Percentiles rank a stretch among this genome's conserved stretches.
Evolutionary conservation across 1,139 yeast species (phyloP).

Genomic region (Debaryomycetaceae sp.): DNA sequence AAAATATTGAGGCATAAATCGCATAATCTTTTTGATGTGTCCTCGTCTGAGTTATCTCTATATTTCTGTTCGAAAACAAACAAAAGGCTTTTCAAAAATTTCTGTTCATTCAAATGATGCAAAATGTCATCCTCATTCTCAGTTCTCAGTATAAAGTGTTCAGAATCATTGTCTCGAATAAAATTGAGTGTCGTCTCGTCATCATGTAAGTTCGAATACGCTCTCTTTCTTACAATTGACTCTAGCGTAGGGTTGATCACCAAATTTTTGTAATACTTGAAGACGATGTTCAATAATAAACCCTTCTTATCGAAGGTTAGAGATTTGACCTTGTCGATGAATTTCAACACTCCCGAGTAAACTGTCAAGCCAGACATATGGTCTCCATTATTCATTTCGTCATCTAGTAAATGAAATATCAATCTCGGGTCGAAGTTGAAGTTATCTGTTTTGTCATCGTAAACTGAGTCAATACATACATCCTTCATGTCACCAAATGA

Average conservation of each 20-base stretch:
- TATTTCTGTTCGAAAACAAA: neutral
- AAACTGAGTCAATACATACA: neutral
- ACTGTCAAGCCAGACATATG: neutral
- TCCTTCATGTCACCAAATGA: neutral
- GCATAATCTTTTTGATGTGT: neutral
- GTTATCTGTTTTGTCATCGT: neutral
- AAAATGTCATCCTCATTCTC: neutral
- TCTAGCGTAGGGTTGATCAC: neutral
- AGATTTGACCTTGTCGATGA: neutral
- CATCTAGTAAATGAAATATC: neutral
- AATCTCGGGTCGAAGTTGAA: neutral
- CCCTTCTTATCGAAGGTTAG: neutral
- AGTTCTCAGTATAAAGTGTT: too few species aligned
- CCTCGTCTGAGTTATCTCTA: neutral
- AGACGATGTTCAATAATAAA: neutral
- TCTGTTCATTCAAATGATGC: neutral
- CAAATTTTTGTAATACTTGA: neutral
- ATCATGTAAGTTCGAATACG: neutral
- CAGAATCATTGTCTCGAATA: neutral
- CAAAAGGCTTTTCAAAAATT: neutral
- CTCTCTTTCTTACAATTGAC: neutral
- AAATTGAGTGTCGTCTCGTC: neutral
- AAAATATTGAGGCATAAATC: conserved; percentile 8
- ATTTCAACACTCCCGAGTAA: neutral
- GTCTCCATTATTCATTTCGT: neutral